Conservation (phyloP, 106 monocot genomes). For the Platanthera zijinensis region DNA sequence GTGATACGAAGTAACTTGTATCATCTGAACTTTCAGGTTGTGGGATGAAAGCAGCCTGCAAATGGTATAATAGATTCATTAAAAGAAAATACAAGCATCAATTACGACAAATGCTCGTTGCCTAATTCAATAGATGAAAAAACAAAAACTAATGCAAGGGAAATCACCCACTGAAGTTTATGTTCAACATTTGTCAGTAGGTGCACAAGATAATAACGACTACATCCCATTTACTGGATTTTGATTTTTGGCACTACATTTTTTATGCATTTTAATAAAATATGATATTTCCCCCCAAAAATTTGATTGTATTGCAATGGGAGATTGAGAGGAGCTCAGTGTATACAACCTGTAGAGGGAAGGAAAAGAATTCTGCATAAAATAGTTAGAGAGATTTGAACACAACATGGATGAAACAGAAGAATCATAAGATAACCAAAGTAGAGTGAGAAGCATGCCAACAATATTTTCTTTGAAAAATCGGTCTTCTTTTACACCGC, state of each 20-base stretch:
- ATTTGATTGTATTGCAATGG: too few relatives aligned
- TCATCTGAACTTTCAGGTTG: constrained; percentile 57
- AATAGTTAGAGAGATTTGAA: too few relatives aligned
- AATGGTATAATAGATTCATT: neutral
- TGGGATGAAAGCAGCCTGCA: constrained; percentile 68
- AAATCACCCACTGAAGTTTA: neutral
- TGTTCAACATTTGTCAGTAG: neutral
- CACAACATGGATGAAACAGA: too few relatives aligned
- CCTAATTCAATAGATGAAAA: neutral
- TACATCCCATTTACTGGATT: neutral
- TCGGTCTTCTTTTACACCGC: too few relatives aligned
- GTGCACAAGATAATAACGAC: neutral
- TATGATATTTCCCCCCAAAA: too few relatives aligned
- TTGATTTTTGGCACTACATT: neutral
- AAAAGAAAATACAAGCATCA: neutral
- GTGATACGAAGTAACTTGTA: constrained; percentile 62
- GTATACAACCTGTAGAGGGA: too few relatives aligned
- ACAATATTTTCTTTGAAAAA: too few relatives aligned
- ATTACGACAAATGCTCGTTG: neutral
- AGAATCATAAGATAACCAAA: too few relatives aligned
- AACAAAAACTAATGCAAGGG: neutral
- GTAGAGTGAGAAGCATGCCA: too few relatives aligned
- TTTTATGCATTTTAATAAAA: too few relatives aligned
- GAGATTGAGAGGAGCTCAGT: too few relatives aligned
- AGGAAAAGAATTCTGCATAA: too few relatives aligned